Evolutionary conservation across 257 asterid genomes (phyloP).

Genomic region (Petrea volubilis): DNA sequence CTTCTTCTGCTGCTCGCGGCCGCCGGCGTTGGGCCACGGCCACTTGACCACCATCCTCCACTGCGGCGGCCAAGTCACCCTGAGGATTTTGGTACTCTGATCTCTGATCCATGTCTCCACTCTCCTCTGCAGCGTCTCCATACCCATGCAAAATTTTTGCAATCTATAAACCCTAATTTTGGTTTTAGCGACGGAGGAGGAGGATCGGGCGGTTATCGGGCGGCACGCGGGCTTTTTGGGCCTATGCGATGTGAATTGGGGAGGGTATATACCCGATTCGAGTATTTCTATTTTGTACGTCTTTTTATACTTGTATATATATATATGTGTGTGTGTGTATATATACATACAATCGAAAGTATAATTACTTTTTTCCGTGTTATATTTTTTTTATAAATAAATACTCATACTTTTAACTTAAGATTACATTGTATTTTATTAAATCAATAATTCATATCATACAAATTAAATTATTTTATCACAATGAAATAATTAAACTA

Average conservation of each 20-base stretch:
- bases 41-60: slow-evolving; percentile 79
- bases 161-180: slow-evolving; percentile 43
- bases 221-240: slow-evolving; percentile 22
- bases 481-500: too few relatives aligned
- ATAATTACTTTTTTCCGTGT: too few relatives aligned
- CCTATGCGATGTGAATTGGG: not conserved
- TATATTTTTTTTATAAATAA: too few relatives aligned
- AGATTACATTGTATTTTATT: too few relatives aligned
- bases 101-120: slow-evolving; percentile 95
- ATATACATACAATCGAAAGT: too few relatives aligned
- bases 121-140: slow-evolving; percentile 73
- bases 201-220: slow-evolving; percentile 32
- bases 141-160: slow-evolving; percentile 35
- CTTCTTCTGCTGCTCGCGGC: slow-evolving; percentile 67
- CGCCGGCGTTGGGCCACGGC: slow-evolving; percentile 75
- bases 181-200: slow-evolving; percentile 11
- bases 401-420: too few relatives aligned
- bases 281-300: too few relatives aligned
- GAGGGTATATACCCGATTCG: slow-evolving; percentile 24
- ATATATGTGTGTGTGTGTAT: too few relatives aligned
- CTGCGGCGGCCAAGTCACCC: slow-evolving; percentile 80
- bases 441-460: too few relatives aligned
- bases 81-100: slow-evolving; percentile 69
- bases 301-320: too few relatives aligned
- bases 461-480: too few relatives aligned